A percentile compares a stretch with the other conserved stretches of the same genome.
Evolutionary conservation across 495 filamentous ascomycete species (phyloP).

Genomic region (Poronia punctata): DNA sequence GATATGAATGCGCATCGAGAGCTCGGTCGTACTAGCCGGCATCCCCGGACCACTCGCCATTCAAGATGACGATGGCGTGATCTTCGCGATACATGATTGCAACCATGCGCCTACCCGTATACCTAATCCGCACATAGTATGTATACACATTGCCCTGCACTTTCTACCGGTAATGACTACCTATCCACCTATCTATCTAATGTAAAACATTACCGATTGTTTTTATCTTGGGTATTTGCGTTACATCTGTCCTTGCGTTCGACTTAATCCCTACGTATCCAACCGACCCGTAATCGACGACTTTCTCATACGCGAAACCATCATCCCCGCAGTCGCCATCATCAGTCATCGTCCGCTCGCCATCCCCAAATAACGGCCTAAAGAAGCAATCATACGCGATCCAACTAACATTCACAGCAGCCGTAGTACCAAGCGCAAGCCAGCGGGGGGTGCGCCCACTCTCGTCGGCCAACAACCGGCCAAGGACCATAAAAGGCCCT

Average conservation of each 20-base stretch:
- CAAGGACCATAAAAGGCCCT: conserved; percentile 38
- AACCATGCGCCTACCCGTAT: background rate
- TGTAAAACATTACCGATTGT: too few species aligned
- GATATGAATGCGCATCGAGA: too few species aligned
- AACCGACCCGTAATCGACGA: too few species aligned
- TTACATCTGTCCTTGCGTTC: too few species aligned
- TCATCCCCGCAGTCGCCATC: conserved; percentile 8
- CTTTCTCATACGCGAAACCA: background rate
- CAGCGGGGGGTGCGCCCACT: conserved; percentile 61
- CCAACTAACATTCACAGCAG: conserved; percentile 58
- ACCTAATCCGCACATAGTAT: background rate
- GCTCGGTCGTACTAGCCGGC: too few species aligned
- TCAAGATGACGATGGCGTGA: conserved; percentile 8
- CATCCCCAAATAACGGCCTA: conserved; percentile 69
- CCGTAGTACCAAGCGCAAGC: conserved; percentile 43
- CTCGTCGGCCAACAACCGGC: conserved; percentile 48
- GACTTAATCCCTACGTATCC: too few species aligned
- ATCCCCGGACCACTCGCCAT: too few species aligned
- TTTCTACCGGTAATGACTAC: too few species aligned
- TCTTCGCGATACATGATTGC: background rate
- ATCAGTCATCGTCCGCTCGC: conserved; percentile 63
- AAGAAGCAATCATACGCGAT: conserved; percentile 64
- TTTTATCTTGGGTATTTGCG: too few species aligned
- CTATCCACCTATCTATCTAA: too few species aligned
- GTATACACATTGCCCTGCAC: too few species aligned